Conservation (phyloP, 2,329 filamentous ascomycete genomes). For the Furcasterigmium furcatum region DNA sequence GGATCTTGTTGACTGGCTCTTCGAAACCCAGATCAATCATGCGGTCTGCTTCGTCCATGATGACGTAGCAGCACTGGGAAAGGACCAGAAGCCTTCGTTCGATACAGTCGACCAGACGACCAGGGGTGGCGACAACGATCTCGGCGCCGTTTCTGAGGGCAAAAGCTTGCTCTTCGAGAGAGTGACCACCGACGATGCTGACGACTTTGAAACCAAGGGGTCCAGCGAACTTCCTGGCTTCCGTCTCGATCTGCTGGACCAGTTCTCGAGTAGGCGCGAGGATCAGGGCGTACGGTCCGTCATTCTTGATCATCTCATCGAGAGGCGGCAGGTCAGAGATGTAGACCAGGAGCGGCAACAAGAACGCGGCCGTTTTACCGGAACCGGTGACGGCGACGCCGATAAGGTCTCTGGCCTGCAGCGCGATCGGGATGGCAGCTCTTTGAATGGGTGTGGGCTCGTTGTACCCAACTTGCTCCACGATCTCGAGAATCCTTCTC, state of each 20-base stretch:
- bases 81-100: constrained; percentile 89
- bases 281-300: constrained; percentile 96
- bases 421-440: constrained; percentile 90
- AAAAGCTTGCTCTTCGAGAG: constrained; percentile 89
- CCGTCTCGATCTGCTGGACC: constrained; percentile 94
- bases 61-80: constrained; percentile 95
- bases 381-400: constrained; percentile 98
- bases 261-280: constrained; percentile 94
- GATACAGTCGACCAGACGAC: constrained; percentile 95
- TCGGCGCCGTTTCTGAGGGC: constrained; percentile 89
- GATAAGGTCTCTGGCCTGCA: constrained; percentile 93
- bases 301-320: constrained; percentile 82
- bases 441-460: constrained; percentile 91
- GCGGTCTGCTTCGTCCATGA: constrained; percentile 98
- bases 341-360: constrained; percentile 89
- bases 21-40: constrained; percentile 99
- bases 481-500: constrained; percentile 72
- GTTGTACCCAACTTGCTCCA: constrained; percentile 82
- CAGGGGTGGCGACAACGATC: constrained; percentile 97
- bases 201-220: constrained; percentile 93
- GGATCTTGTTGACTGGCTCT: constrained; percentile 94
- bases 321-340: constrained; percentile 87
- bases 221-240: constrained; percentile 87
- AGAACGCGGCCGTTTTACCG: constrained; percentile 94
- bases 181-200: constrained; percentile 96